Conservation (phyloP, 768 basidiomycete genomes). For the Favolaschia claudopus region DNA sequence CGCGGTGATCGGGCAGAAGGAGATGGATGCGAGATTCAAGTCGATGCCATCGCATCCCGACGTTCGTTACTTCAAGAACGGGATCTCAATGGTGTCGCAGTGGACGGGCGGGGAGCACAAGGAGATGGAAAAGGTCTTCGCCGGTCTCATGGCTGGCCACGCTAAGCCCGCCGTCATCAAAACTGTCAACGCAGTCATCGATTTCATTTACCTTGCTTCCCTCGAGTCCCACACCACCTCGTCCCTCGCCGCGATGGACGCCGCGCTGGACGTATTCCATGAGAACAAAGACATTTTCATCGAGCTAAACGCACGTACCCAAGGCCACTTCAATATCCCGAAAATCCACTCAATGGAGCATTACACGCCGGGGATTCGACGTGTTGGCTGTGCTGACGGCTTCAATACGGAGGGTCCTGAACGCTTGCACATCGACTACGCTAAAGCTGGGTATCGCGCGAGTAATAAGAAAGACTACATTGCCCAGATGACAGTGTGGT, state of each 20-base stretch:
- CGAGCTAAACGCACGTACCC: constrained; percentile 10
- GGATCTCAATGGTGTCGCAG: constrained; percentile 41
- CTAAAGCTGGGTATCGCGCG: constrained; percentile 38
- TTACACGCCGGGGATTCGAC: constrained; percentile 33
- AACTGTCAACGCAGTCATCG: constrained; percentile 20
- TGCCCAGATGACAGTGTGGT: constrained; percentile 38
- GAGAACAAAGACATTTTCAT: constrained; percentile 32
- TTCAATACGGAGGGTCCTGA: not conserved
- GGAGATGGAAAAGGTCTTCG: constrained; percentile 36
- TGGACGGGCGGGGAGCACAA: constrained; percentile 45
- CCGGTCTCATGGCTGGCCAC: constrained; percentile 32
- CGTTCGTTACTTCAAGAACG: constrained; percentile 41
- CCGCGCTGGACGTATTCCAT: constrained; percentile 29
- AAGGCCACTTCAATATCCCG: constrained; percentile 39
- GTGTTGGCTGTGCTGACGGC: constrained; percentile 28
- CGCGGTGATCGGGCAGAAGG: constrained; percentile 29
- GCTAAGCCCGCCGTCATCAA: constrained; percentile 39
- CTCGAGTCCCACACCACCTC: constrained; percentile 24
- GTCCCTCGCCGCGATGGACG: constrained; percentile 25
- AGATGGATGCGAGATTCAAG: constrained; percentile 44
- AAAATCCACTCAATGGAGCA: constrained; percentile 38
- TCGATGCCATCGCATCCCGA: constrained; percentile 35
- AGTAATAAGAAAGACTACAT: constrained; percentile 35
- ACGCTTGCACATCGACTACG: constrained; percentile 30
- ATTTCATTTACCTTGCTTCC: constrained; percentile 34